Conservation (phyloP, 2,329 filamentous ascomycete species). For the Colletotrichum spaethianum region DNA sequence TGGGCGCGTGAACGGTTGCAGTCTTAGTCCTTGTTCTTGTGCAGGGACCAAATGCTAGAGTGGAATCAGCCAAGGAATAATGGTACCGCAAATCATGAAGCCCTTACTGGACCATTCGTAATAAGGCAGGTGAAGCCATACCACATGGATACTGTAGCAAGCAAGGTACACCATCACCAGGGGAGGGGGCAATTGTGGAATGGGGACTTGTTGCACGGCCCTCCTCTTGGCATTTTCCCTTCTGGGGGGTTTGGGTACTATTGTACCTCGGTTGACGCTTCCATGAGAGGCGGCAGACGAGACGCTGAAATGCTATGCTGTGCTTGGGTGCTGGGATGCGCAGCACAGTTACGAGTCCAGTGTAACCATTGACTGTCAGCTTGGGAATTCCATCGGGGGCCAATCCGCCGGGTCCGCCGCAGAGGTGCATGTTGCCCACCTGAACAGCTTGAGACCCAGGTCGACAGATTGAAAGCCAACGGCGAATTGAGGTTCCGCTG, state of each 20-base stretch:
- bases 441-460: conserved; percentile 34
- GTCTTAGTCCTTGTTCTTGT: conserved; percentile 33
- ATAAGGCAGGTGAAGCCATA: conserved; percentile 26
- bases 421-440: conserved; percentile 36
- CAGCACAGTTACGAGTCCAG: conserved; percentile 31
- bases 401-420: conserved; percentile 35
- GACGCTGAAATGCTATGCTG: neutral
- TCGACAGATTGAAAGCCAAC: conserved; percentile 20
- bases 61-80: conserved; percentile 39
- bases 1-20: conserved; percentile 39
- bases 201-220: neutral
- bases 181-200: neutral
- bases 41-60: conserved; percentile 35
- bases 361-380: conserved; percentile 15
- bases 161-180: neutral
- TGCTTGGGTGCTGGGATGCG: neutral
- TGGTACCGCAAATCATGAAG: conserved; percentile 33
- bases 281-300: neutral
- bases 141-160: neutral
- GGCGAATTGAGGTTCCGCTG: neutral
- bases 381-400: conserved; percentile 20
- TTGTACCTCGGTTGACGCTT: conserved; percentile 15
- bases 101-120: conserved; percentile 31
- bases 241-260: neutral
- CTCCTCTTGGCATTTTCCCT: conserved; percentile 1